Percentiles rank a stretch among this genome's conserved stretches.
These are phyloP conservation scores for Elaeagnus macrophylla DNA, from an alignment of 306 rosid genomes.

Conservation along the genomic window DNA sequence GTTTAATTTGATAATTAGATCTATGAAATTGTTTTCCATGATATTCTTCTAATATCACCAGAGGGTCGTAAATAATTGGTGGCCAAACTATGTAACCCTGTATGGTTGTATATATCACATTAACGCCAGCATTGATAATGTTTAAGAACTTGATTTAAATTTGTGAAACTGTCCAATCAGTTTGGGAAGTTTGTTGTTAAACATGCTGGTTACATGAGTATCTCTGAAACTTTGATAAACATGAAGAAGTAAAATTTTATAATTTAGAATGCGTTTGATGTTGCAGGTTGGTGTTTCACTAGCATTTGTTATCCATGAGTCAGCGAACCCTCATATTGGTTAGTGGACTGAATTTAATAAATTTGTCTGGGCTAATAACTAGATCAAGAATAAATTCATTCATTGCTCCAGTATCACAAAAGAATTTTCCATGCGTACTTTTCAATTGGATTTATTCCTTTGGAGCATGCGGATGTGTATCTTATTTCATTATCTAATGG, in stretches of 20 bases:
- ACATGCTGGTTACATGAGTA: slow-evolving; percentile 7
- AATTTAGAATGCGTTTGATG: slow-evolving; percentile 20
- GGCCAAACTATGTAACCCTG: no score
- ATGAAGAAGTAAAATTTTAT: slow-evolving; percentile 13
- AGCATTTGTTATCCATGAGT: slow-evolving; percentile 93
- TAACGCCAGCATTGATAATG: no score
- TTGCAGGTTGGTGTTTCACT: slow-evolving; percentile 84
- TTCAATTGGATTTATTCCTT: no score
- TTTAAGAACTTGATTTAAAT: no score
- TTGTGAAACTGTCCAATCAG: no score
- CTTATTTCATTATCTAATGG: slow-evolving; percentile 16
- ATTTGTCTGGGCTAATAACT: not conserved
- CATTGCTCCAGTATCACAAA: not conserved
- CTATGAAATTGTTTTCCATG: no score
- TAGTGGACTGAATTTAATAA: slow-evolving; percentile 21
- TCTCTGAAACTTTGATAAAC: not conserved
- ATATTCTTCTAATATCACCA: no score
- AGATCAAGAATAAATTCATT: not conserved
- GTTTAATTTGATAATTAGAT: no score
- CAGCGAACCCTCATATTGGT: slow-evolving; percentile 98
- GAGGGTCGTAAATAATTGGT: no score
- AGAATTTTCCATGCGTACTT: not conserved
- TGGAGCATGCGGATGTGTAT: not conserved
- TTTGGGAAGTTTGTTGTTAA: not conserved
- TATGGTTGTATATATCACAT: no score